Evolutionary conservation across 2,329 filamentous ascomycete species (phyloP).

Genomic region (Orbilia ellipsospora): DNA sequence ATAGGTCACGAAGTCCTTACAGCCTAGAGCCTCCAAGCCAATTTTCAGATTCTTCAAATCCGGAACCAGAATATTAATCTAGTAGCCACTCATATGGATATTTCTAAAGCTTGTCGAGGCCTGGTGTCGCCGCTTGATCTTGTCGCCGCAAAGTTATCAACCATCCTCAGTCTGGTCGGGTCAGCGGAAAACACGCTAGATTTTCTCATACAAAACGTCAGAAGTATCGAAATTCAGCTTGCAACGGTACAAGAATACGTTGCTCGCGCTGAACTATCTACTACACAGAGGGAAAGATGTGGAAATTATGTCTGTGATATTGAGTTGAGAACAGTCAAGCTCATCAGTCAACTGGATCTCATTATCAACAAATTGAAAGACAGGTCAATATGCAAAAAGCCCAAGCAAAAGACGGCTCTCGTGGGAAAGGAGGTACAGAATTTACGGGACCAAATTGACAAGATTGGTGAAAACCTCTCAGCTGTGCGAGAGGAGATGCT

Average conservation of each 20-base stretch:
- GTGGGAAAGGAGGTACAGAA: slow-evolving; percentile 9
- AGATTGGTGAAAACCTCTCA: slow-evolving; percentile 16
- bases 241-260: slow-evolving; percentile 19
- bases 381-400: slow-evolving; percentile 9
- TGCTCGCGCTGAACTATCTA: slow-evolving; percentile 11
- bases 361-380: slow-evolving; percentile 10
- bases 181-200: too few species aligned
- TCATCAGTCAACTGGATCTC: slow-evolving; percentile 10
- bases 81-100: too few species aligned
- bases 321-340: slow-evolving; percentile 13
- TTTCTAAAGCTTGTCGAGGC: too few species aligned
- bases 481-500: slow-evolving; percentile 20
- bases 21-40: too few species aligned
- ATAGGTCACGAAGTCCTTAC: too few species aligned
- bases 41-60: too few species aligned
- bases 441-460: slow-evolving; percentile 17
- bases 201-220: too few species aligned
- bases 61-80: too few species aligned
- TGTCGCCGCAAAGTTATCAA: too few species aligned
- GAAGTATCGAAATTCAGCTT: too few species aligned
- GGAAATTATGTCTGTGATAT: slow-evolving; percentile 14
- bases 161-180: too few species aligned
- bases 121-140: too few species aligned
- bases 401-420: slow-evolving; percentile 16
- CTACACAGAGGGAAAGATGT: slow-evolving; percentile 9